Percentiles rank a stretch among this genome's conserved stretches.
phyloP scores from a whole-genome alignment of 2,329 filamentous ascomycete genomes.

The Aspergillus chevalieri region DNA sequence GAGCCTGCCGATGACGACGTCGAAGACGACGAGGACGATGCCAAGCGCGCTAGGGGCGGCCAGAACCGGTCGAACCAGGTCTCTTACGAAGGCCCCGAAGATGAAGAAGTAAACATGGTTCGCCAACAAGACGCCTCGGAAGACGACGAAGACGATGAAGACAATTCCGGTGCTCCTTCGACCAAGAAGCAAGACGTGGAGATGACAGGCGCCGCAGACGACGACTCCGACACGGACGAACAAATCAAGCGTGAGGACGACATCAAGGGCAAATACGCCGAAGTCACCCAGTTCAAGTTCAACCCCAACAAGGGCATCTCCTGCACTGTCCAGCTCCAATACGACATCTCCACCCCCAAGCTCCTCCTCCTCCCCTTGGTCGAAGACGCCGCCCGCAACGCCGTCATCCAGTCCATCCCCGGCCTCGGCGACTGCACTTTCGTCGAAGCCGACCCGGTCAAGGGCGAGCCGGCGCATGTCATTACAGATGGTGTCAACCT shows the following conservation, averaged over 20 bases:
- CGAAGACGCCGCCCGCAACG: conserved; percentile 68
- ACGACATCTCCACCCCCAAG: conserved; percentile 74
- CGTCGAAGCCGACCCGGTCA: conserved; percentile 54
- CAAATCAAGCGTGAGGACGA: conserved; percentile 54
- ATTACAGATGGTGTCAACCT: conserved; percentile 84
- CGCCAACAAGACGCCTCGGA: conserved; percentile 56
- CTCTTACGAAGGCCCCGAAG: conserved; percentile 87
- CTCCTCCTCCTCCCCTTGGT: conserved; percentile 88
- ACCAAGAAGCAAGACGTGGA: conserved; percentile 32
- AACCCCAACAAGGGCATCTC: conserved; percentile 66
- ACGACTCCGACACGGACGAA: conserved; percentile 37
- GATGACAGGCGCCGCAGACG: conserved; percentile 32
- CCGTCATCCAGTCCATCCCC: conserved; percentile 80
- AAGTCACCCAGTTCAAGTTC: conserved; percentile 72
- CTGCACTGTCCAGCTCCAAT: conserved; percentile 78
- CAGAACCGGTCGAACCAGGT: conserved; percentile 74
- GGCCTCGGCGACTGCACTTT: conserved; percentile 69
- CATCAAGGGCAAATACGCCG: conserved; percentile 57
- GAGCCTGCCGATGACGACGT: conserved; percentile 64
- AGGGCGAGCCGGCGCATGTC: conserved; percentile 48
- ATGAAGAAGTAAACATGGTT: conserved; percentile 77
- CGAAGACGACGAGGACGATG: conserved; percentile 72
- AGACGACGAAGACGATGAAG: conserved; percentile 48
- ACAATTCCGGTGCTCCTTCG: conserved; percentile 25
- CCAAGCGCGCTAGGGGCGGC: conserved; percentile 52